Evolutionary conservation across 140 eudicot genomes (phyloP).

Genomic region (Senecio squalidus): DNA sequence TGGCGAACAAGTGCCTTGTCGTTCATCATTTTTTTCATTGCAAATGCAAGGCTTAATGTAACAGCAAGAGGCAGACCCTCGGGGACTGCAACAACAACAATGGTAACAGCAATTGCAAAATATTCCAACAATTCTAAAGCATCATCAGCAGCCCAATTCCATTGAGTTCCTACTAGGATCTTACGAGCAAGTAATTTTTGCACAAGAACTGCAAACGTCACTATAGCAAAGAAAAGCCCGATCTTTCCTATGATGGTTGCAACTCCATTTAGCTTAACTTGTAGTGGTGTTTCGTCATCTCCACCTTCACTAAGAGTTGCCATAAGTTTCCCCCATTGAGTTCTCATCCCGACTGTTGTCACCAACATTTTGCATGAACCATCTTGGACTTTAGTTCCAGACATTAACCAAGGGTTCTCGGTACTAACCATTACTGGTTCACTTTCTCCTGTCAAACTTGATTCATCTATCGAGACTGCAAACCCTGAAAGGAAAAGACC

Average conservation of each 20-base stretch:
- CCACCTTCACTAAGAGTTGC: constrained; percentile 95
- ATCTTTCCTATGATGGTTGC: constrained; percentile 87
- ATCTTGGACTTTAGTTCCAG: constrained; percentile 88
- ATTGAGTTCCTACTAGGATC: constrained; percentile 35
- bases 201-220: constrained; percentile 82
- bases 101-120: constrained; percentile 73
- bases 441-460: constrained; percentile 87
- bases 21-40: constrained; percentile 91
- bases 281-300: constrained; percentile 87
- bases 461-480: constrained; percentile 47
- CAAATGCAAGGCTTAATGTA: constrained; percentile 66
- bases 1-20: constrained; percentile 73
- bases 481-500: constrained; percentile 72
- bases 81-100: constrained; percentile 76
- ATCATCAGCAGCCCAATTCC: constrained; percentile 59
- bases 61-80: constrained; percentile 79
- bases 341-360: constrained; percentile 63
- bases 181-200: constrained; percentile 55
- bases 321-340: constrained; percentile 67
- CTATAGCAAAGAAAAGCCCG: constrained; percentile 78
- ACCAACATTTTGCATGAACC: constrained; percentile 65
- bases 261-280: constrained; percentile 88
- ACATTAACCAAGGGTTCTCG: constrained; percentile 70
- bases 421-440: constrained; percentile 72
- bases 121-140: constrained; percentile 51